phyloP scores from a whole-genome alignment of 2,329 filamentous ascomycete genomes.

The Fusarium nelsonii region DNA sequence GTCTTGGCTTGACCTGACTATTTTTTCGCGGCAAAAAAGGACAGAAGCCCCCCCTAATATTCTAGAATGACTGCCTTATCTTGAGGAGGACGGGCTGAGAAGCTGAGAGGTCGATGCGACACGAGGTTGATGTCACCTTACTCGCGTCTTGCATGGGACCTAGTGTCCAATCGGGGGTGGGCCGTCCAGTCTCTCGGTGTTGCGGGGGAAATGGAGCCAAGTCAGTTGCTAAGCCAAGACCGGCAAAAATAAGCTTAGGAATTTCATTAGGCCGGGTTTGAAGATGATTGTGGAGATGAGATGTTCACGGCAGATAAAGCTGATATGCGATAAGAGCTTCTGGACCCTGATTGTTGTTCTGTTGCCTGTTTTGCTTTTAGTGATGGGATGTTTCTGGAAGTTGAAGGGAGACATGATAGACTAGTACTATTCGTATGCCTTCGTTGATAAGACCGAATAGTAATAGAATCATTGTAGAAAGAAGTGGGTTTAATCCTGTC shows the following conservation, averaged over 20 bases:
- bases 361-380: background rate
- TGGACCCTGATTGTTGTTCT: background rate
- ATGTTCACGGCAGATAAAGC: background rate
- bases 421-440: background rate
- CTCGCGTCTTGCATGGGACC: background rate
- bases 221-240: constrained; percentile 14
- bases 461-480: background rate
- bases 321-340: background rate
- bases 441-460: background rate
- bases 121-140: constrained; percentile 6
- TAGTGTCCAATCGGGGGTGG: constrained; percentile 19
- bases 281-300: background rate
- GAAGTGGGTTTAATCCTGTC: background rate
- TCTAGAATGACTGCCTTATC: background rate
- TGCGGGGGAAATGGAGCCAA: constrained; percentile 26
- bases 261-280: constrained; percentile 5
- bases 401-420: background rate
- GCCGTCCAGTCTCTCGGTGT: constrained; percentile 15
- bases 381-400: background rate
- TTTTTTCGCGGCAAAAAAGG: background rate
- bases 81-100: background rate
- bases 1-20: background rate
- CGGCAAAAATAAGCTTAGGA: constrained; percentile 29
- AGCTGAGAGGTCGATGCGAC: background rate
- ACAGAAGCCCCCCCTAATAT: constrained; percentile 6